Evolutionary conservation across 352 stramenopile species (phyloP), one percentile per base, ranked within the genome.

Genomic region (Blastocystis sp.): DNA sequence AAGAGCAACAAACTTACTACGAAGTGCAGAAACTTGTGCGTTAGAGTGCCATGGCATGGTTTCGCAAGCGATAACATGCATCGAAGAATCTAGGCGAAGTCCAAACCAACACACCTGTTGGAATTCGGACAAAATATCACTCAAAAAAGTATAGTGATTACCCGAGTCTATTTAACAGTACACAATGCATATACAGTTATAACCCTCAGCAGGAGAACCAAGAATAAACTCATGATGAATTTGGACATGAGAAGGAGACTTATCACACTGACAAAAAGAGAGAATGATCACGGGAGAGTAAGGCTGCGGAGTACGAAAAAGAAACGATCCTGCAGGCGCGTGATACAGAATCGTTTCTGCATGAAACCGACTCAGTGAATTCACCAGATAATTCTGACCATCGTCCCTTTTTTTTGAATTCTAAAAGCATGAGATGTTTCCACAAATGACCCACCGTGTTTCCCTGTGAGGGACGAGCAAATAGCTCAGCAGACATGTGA

Each of bases 261-360:
- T 3, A 4, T 55, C 56, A 34, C 56, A 20, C 29, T 55, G 50
- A 37, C 73, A 77, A 43, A 69, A 84, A 3, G 73, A 84, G 23
- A 84, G 53, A 54, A 66, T n/a, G 56, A 69, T 43, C 23, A 66
- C 29, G 15, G 29, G 53, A 9, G 73, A 84, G 47, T 54, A 84
- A 9, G 73, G 73, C 20, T 66, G 43, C 18, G 20, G n/a, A 11
- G 47, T 29, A 18, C 73, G 73, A 13, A 84, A 39, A 8, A 84
- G 50, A 69, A 84, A 84, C n/a, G 73, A 39, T 9, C 73, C 73
- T 5, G 3, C 39, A 5, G 73, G 73, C 0, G 73, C 47, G 55
- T 84, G 73, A 54, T 66, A 61, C 0, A 84, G 47, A 11, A 84
- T 29, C n/a, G 47, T 66, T 53, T 84, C 73, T 13, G 73, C 73